Conservation (phyloP, 306 rosid species). For the Sindora glabra region DNA sequence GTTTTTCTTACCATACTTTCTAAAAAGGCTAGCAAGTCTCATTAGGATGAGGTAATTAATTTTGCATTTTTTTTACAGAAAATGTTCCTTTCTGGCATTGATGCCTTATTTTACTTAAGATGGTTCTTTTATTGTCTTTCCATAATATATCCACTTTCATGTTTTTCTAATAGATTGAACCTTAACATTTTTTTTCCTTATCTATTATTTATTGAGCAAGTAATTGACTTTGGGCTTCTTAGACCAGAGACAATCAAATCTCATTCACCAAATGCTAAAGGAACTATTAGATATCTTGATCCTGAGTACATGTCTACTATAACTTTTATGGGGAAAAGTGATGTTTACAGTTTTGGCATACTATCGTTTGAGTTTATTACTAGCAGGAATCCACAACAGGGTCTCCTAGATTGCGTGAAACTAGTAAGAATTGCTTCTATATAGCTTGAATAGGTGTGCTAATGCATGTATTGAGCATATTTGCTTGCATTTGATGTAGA, state of each 20-base stretch:
- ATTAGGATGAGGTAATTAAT: too few species aligned
- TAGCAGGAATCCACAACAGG: constrained; percentile 41
- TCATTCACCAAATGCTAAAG: constrained; percentile 20
- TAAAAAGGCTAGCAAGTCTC: too few species aligned
- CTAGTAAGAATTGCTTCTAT: constrained; percentile 31
- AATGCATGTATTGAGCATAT: neutral
- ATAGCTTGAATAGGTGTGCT: neutral
- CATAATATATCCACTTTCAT: too few species aligned
- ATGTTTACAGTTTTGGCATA: constrained; percentile 52
- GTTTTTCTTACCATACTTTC: too few species aligned
- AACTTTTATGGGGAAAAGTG: constrained; percentile 47
- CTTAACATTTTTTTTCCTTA: too few species aligned
- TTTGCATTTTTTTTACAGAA: too few species aligned
- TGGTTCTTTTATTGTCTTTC: too few species aligned
- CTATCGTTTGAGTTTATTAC: constrained; percentile 43
- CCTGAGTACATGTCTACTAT: constrained; percentile 32
- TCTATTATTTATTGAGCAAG: constrained; percentile 18
- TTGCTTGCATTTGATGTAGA: neutral
- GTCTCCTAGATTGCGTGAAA: constrained; percentile 43
- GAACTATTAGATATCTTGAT: constrained; percentile 40
- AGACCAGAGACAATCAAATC: constrained; percentile 32
- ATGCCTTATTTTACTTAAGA: too few species aligned
- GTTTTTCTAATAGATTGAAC: neutral
- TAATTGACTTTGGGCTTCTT: constrained; percentile 40
- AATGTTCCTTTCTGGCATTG: too few species aligned